Evolutionary conservation across 805 yeast genomes (phyloP).

Genomic region (Teunomyces barrocoloradensis): DNA sequence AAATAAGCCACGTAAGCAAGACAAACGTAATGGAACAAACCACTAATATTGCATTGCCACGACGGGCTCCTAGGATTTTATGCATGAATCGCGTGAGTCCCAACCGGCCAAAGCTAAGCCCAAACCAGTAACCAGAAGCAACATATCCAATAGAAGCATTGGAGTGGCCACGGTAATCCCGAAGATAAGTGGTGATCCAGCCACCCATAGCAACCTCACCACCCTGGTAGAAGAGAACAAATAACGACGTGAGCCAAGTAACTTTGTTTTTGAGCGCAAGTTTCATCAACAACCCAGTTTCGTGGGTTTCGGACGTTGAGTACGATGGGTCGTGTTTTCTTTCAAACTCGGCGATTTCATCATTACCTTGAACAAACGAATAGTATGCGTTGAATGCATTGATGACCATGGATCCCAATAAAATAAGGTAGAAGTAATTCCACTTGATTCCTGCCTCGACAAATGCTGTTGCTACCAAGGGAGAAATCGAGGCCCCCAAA

Average conservation of each 20-base stretch:
- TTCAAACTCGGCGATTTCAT: constrained; percentile 11
- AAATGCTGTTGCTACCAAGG: constrained; percentile 18
- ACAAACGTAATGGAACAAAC: constrained; percentile 12
- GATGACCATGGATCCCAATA: constrained; percentile 13
- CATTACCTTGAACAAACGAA: constrained; percentile 15
- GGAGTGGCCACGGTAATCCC: constrained; percentile 18
- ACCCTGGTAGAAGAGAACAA: constrained; percentile 20
- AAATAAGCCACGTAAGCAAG: constrained; percentile 15
- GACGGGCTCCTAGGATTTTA: constrained; percentile 15
- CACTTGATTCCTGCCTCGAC: constrained; percentile 14
- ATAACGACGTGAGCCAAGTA: constrained; percentile 20
- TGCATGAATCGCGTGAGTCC: constrained; percentile 16
- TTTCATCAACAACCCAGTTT: constrained; percentile 6
- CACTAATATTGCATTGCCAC: constrained; percentile 12
- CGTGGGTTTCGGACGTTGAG: background rate
- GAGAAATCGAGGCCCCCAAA: constrained; percentile 23
- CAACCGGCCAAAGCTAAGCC: constrained; percentile 22
- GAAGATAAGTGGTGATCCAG: constrained; percentile 23
- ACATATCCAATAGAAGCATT: constrained; percentile 18
- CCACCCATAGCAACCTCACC: constrained; percentile 22
- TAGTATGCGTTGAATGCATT: constrained; percentile 7
- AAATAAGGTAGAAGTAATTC: constrained; percentile 19
- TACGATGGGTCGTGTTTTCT: background rate
- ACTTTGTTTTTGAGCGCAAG: constrained; percentile 15
- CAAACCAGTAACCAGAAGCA: constrained; percentile 24